Evolutionary conservation across 345 rosid species (phyloP), one percentile per base, ranked within the genome.

Genomic region (Camelina neglecta): DNA sequence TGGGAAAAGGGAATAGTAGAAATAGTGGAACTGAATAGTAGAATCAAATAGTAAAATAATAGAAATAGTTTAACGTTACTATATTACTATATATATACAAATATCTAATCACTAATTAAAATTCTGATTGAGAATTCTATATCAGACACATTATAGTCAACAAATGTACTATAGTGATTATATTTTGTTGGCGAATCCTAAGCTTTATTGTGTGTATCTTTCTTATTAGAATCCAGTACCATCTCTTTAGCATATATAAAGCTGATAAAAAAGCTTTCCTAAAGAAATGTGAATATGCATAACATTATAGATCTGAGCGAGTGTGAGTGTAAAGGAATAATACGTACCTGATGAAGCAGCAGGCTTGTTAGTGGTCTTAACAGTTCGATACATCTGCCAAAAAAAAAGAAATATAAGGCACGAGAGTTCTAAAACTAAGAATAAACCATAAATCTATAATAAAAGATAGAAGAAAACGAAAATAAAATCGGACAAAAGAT

Each of bases 361-460:
- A 67, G 96, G 83, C 78, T 85, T 91, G 83, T 87, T 92, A 76
- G 97, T 91, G 69, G 93, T 87, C 86, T 89, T 91, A 56, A 91
- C 92, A 76, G 97, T 91, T 81, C 97, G 86, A 84, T 91, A 91
- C 97, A 91, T 91, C 97, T 91, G 85, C 78, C 81, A 75, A 24
- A 20, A 24, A 20, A 16, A 21, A 29, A 4, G 54, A 67, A 48
- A 12, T 7, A 48, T 12, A 48, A 36, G 72, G 23, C 67, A 41
- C 21, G 21, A 58, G n/a, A 81, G 60, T 42, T 61, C 36, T 1
- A 58, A 58, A 72, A 44, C 38, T 45, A 31, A 59, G 61, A 48
- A 65, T 29, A 55, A 45, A 54, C 26, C 15, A 76, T 16, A 31
- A 57, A 58, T 58, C 21, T 44, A 68, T 44, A 68, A 49, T 38